A percentile compares a stretch with the other conserved stretches of the same genome.
Conservation (phyloP, 1,139 yeast species). For the Yamadazyma sp. region DNA sequence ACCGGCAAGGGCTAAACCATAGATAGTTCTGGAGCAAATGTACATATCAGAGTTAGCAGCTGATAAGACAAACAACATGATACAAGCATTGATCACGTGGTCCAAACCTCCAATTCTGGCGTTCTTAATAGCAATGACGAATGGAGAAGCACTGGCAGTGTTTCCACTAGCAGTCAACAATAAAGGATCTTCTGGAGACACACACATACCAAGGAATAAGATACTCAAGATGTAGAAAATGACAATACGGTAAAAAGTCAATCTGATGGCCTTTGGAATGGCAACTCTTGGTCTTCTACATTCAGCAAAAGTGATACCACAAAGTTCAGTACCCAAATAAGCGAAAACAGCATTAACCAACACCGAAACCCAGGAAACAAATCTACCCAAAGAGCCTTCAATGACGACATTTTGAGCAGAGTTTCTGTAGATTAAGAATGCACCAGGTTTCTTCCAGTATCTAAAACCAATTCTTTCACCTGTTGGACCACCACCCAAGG, state of each 20-base stretch:
- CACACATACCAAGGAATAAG: slow-evolving; percentile 72
- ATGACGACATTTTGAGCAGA: slow-evolving; percentile 21
- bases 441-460: slow-evolving; percentile 66
- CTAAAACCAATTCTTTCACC: slow-evolving; percentile 65
- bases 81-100: slow-evolving; percentile 47
- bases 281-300: slow-evolving; percentile 72
- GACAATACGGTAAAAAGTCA: slow-evolving; percentile 74
- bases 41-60: slow-evolving; percentile 52
- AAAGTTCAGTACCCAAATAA: slow-evolving; percentile 73
- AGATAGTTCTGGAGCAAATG: slow-evolving; percentile 46
- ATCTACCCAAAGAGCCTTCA: slow-evolving; percentile 35
- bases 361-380: slow-evolving; percentile 65
- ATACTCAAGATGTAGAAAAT: slow-evolving; percentile 68
- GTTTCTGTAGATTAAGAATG: slow-evolving; percentile 50
- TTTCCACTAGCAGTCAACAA: slow-evolving; percentile 43
- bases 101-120: slow-evolving; percentile 44
- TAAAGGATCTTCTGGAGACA: slow-evolving; percentile 64
- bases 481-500: slow-evolving; percentile 60
- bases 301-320: slow-evolving; percentile 72
- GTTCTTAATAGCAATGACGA: slow-evolving; percentile 51
- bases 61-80: slow-evolving; percentile 44
- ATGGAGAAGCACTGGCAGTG: slow-evolving; percentile 77
- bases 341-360: slow-evolving; percentile 76
- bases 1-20: slow-evolving; percentile 47
- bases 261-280: slow-evolving; percentile 74